These are phyloP conservation scores for Rhizodiscina lignyota DNA, from an alignment of 495 filamentous ascomycete genomes.

Conservation along the genomic window DNA sequence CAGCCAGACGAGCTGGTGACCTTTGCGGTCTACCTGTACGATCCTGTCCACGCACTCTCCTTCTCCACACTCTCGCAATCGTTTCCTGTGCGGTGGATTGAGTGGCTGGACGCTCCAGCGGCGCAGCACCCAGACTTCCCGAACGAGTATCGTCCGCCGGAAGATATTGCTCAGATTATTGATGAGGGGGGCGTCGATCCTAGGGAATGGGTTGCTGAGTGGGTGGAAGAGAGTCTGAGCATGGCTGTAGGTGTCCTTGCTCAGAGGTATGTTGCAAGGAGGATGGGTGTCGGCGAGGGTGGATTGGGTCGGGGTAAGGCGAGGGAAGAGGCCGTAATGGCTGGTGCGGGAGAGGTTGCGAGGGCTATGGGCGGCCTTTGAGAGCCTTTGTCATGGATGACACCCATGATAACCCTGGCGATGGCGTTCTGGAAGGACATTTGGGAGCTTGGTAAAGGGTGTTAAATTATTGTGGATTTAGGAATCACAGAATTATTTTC, in stretches of 20 bases:
- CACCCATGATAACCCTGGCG: not conserved
- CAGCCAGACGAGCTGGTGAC: conserved; percentile 42
- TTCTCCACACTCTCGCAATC: conserved; percentile 72
- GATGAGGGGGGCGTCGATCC: conserved; percentile 83
- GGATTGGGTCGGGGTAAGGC: conserved; percentile 67
- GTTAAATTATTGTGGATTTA: not conserved
- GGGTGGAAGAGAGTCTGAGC: conserved; percentile 81
- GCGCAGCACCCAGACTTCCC: conserved; percentile 26
- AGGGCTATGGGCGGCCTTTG: conserved; percentile 35
- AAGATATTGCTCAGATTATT: conserved; percentile 76
- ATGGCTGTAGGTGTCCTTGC: conserved; percentile 71
- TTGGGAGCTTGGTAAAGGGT: not conserved
- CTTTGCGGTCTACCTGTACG: conserved; percentile 85
- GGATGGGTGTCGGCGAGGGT: conserved; percentile 90
- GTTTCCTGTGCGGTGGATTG: conserved; percentile 73
- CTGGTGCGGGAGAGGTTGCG: conserved; percentile 69
- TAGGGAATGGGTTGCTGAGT: conserved; percentile 91
- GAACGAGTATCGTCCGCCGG: conserved; percentile 34
- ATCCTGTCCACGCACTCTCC: conserved; percentile 80
- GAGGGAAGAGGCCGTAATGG: conserved; percentile 53
- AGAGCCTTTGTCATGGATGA: not conserved
- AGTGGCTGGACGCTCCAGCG: conserved; percentile 73
- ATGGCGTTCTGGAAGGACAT: conserved; percentile 1
- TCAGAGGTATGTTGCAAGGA: conserved; percentile 85
- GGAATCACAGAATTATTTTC: not conserved